Conservation (phyloP, 2,329 filamentous ascomycete species). For the Clonostachys solani region DNA sequence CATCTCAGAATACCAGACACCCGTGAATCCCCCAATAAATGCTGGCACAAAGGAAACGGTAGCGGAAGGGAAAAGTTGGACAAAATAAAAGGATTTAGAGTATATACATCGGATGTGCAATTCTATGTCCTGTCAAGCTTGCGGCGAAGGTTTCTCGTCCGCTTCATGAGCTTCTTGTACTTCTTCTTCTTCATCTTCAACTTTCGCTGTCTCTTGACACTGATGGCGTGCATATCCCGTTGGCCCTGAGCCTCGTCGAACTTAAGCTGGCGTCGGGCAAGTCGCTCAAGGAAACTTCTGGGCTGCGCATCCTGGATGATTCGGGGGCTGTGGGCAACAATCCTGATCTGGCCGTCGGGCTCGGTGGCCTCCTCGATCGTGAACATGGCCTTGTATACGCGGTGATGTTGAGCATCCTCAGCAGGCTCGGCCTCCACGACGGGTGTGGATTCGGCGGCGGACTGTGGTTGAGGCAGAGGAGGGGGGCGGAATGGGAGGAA, state of each 20-base stretch:
- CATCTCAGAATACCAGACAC: not conserved
- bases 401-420: conserved; percentile 36
- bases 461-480: conserved; percentile 66
- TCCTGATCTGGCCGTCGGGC: conserved; percentile 53
- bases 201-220: conserved; percentile 87
- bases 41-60: conserved; percentile 7
- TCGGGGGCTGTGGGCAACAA: conserved; percentile 55
- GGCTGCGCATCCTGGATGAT: conserved; percentile 45
- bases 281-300: conserved; percentile 65
- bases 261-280: conserved; percentile 59
- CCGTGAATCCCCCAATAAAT: conserved; percentile 9
- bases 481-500: conserved; percentile 82
- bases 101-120: not conserved
- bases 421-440: conserved; percentile 21
- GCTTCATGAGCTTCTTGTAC: conserved; percentile 98
- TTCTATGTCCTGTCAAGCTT: conserved; percentile 67
- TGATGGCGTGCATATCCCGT: conserved; percentile 72
- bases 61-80: conserved; percentile 7
- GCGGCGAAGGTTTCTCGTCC: conserved; percentile 81
- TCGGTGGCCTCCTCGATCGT: conserved; percentile 65
- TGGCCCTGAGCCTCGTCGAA: conserved; percentile 49
- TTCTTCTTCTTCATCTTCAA: conserved; percentile 99
- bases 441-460: conserved; percentile 28
- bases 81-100: conserved; percentile 9
- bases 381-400: conserved; percentile 60